A percentile compares a stretch with the other conserved stretches of the same genome.
phyloP scores from a whole-genome alignment of 169 alveolate species.

The Plasmodium malariae region DNA sequence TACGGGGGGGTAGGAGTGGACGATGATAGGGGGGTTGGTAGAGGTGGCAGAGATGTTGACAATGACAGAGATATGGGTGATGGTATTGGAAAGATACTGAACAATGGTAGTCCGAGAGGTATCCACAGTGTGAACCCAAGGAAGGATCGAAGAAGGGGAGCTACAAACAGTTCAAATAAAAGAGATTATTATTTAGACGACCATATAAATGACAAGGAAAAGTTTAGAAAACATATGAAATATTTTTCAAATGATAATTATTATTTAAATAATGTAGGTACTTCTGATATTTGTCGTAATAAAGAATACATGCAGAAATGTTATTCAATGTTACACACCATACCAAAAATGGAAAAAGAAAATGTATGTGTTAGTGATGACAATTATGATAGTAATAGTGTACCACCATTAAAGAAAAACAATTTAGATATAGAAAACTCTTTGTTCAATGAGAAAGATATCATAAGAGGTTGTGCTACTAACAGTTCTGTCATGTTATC shows the following conservation, averaged over 20 bases:
- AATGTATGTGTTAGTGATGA: constrained; percentile 8
- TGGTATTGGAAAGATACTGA: background rate
- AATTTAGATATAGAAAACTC: constrained; percentile 7
- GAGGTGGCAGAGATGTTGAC: background rate
- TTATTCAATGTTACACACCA: constrained; percentile 9
- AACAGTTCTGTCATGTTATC: background rate
- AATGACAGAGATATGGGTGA: background rate
- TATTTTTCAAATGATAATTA: constrained; percentile 1
- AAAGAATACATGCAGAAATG: constrained; percentile 11
- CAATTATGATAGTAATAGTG: background rate
- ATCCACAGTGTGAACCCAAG: background rate
- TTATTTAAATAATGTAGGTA: background rate
- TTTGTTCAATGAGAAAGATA: background rate
- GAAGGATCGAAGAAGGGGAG: background rate
- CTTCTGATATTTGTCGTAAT: background rate
- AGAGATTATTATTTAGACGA: constrained; percentile 6
- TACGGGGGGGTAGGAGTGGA: background rate
- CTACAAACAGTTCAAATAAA: background rate
- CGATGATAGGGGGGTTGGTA: background rate
- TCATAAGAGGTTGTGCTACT: background rate
- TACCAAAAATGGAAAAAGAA: background rate
- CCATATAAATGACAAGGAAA: background rate
- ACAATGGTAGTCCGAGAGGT: background rate
- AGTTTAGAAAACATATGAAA: background rate
- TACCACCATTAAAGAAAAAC: background rate